Evolutionary conservation across 2,329 filamentous ascomycete species (phyloP).

Genomic region (Ilyonectria sp.): DNA sequence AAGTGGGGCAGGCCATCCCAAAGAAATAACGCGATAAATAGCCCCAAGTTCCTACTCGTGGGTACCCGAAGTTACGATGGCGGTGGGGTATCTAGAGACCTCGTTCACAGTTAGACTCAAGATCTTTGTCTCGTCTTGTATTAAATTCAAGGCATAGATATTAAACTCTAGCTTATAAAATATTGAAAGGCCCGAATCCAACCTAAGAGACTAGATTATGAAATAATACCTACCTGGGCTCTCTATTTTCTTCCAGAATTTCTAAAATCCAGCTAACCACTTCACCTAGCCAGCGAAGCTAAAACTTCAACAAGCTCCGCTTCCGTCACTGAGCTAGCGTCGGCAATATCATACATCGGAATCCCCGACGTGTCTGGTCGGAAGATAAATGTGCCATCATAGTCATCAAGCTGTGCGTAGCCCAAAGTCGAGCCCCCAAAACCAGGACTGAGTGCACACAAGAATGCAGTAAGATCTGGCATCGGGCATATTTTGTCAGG

Average conservation of each 20-base stretch:
- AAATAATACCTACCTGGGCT: not conserved
- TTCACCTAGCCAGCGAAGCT: not conserved
- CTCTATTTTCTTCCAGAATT: not conserved
- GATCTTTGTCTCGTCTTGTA: not conserved
- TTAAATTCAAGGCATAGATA: not conserved
- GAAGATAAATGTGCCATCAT: conserved; percentile 39
- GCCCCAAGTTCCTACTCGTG: too few relatives aligned
- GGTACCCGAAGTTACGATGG: too few relatives aligned
- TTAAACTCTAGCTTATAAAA: not conserved
- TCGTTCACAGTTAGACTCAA: too few relatives aligned
- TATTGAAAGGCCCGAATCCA: not conserved
- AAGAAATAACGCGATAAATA: too few relatives aligned
- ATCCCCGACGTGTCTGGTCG: conserved; percentile 32
- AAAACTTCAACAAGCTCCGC: not conserved
- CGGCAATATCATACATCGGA: conserved; percentile 34
- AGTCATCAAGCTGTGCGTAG: conserved; percentile 25
- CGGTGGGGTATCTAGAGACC: too few relatives aligned
- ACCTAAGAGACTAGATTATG: not conserved
- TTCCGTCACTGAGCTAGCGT: not conserved
- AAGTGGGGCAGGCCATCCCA: not conserved
- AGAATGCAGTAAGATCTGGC: conserved; percentile 42
- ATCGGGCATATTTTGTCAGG: conserved; percentile 34
- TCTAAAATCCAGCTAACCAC: not conserved
- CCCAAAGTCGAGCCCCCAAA: conserved; percentile 23
- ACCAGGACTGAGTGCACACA: conserved; percentile 33